These are phyloP conservation scores for Eremothecium cymbalariae DNA, from an alignment of 1,139 yeast genomes.

Conservation along the genomic window DNA sequence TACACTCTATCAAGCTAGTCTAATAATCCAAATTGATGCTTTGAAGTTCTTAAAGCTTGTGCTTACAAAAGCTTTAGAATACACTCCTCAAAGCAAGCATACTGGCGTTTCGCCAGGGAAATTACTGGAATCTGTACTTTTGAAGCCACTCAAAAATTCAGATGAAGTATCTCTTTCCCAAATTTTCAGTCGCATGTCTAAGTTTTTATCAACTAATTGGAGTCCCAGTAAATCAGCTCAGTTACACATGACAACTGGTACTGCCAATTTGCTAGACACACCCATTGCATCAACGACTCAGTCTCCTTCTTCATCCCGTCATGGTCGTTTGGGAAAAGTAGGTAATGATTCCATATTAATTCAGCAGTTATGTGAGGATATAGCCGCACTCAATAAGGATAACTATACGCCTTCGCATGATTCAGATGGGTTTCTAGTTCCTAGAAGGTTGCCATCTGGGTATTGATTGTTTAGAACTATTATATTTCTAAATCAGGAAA, in stretches of 20 bases:
- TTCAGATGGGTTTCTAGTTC: constrained; percentile 4
- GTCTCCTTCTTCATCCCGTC: constrained; percentile 5
- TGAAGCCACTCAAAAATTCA: constrained; percentile 1
- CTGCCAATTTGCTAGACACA: constrained; percentile 2
- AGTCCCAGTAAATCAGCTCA: constrained; percentile 2
- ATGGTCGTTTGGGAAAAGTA: constrained; percentile 19
- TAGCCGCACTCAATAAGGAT: constrained; percentile 9
- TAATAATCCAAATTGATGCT: constrained; percentile 30
- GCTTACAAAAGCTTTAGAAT: constrained; percentile 18
- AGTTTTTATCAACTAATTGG: constrained; percentile 22
- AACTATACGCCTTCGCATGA: constrained; percentile 1
- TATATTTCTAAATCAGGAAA: not conserved
- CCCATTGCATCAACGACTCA: constrained; percentile 6
- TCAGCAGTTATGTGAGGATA: constrained; percentile 29
- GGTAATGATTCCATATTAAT: constrained; percentile 31
- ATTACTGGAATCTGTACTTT: constrained; percentile 6
- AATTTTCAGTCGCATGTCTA: constrained; percentile 7
- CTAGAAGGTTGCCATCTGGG: constrained; percentile 4
- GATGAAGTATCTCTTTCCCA: constrained; percentile 1
- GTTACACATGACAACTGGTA: not conserved
- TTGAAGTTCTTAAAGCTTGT: constrained; percentile 27
- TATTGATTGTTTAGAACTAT: not conserved
- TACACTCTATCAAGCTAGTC: constrained; percentile 26
- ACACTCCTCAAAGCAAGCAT: constrained; percentile 4
- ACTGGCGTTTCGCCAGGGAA: constrained; percentile 7